phyloP scores from a whole-genome alignment of 2,329 filamentous ascomycete species.

The Colletotrichum lindemuthianum region DNA sequence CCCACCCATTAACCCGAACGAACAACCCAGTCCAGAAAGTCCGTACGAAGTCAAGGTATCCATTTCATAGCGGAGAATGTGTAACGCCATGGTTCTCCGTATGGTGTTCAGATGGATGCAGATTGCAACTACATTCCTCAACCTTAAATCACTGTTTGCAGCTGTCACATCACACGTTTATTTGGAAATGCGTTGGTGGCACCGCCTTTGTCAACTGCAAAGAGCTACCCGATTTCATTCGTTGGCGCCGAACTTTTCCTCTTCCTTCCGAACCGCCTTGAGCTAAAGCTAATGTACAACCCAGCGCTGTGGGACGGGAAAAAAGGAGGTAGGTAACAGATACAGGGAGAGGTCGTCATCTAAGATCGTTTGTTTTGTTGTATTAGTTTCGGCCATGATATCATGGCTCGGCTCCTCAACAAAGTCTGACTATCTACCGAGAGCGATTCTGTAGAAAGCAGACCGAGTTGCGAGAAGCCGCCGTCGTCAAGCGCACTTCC shows the following conservation, averaged over 20 bases:
- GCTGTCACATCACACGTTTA: conserved; percentile 1
- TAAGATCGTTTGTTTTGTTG: conserved; percentile 30
- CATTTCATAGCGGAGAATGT: not conserved
- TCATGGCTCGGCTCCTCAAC: conserved; percentile 35
- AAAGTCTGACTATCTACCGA: conserved; percentile 33
- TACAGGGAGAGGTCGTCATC: conserved; percentile 43
- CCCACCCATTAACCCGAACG: not conserved
- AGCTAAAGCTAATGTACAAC: conserved; percentile 50
- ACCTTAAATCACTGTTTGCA: conserved; percentile 12
- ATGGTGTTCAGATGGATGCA: conserved; percentile 27
- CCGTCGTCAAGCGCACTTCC: conserved; percentile 34
- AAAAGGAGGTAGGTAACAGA: conserved; percentile 45
- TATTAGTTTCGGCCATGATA: conserved; percentile 38
- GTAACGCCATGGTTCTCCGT: not conserved
- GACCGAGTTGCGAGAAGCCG: conserved; percentile 34
- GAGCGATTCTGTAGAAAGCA: conserved; percentile 34
- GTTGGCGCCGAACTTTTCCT: conserved; percentile 48
- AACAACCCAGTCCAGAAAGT: no score
- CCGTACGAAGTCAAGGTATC: not conserved
- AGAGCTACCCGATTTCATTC: conserved; percentile 46
- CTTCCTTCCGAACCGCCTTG: conserved; percentile 42
- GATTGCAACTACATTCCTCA: conserved; percentile 6
- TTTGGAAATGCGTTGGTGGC: not conserved
- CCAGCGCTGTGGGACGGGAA: conserved; percentile 47
- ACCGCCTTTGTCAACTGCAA: conserved; percentile 27